Conservation (phyloP, 257 asterid genomes). For the Osmanthus fragrans region DNA sequence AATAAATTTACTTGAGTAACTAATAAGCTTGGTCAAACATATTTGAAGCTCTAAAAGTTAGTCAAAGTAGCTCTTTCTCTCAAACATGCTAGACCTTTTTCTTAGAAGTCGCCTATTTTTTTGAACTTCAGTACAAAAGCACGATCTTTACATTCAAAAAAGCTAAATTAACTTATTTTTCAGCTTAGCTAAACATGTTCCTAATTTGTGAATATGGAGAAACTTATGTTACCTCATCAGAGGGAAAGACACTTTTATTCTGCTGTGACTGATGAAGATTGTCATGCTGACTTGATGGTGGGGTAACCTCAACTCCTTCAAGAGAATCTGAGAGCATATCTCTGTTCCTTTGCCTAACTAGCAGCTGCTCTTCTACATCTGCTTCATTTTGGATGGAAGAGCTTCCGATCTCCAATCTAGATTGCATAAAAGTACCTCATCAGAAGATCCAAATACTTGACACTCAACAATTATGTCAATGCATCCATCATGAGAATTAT, state of each 20-base stretch:
- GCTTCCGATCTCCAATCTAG: constrained; percentile 69
- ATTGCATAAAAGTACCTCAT: constrained; percentile 40
- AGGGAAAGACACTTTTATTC: constrained; percentile 50
- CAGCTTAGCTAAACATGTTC: neutral
- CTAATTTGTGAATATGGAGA: constrained; percentile 1
- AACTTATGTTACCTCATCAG: constrained; percentile 57
- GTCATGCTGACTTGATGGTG: constrained; percentile 56
- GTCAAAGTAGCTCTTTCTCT: neutral
- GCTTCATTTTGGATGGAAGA: constrained; percentile 66
- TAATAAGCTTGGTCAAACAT: neutral
- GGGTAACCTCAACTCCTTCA: constrained; percentile 62
- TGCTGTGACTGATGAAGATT: constrained; percentile 37
- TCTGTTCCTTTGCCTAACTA: constrained; percentile 79
- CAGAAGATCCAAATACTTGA: constrained; percentile 17
- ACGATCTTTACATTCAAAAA: neutral
- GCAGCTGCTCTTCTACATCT: constrained; percentile 71
- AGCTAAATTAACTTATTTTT: neutral
- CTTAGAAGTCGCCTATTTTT: neutral
- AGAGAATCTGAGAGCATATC: constrained; percentile 48
- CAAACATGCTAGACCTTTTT: neutral
- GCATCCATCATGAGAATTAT: neutral
- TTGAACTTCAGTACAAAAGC: neutral
- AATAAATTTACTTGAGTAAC: neutral
- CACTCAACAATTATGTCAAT: neutral
- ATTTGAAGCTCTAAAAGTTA: neutral